Base-by-base conservation (phyloP, 2,329 filamentous ascomycete genomes). In the Talaromyces sp. region DNA sequence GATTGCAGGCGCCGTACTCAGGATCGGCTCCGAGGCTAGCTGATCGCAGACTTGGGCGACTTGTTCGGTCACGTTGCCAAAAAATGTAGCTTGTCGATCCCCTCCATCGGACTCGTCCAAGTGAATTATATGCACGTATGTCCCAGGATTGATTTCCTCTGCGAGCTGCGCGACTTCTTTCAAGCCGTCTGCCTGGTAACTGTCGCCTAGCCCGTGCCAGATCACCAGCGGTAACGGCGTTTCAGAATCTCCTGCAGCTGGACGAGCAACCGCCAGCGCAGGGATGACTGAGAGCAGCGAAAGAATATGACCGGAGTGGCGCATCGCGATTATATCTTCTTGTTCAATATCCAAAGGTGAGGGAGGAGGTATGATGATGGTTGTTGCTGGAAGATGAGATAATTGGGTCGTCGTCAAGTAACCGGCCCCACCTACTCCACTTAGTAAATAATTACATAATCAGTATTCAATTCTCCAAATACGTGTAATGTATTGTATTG, bases 31-130 rank as follows among this genome's bases (percentile, higher is more conserved):
- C 0, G 82, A 72, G 62, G 89, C 84, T 49, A 98, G 84, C 68
- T 88, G 86, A n/a, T 79, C 80, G 83, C 95, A 98, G 57, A 96
- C 91, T 64, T 82, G 73, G 44, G 83, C 83, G 62, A 98, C 75
- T 77, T 98, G 93, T 56, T 83, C 80, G 2, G 89, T 93, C 5
- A 97, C 80, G 77, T 97, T 96, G 73, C 95, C 95, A 70, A 96
- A 86, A 82, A 96, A 99, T 65, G 91, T 93, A 32, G 91, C 90
- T 60, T 85, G 86, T 55, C 90, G 88, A 81, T 99, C 95, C 66
- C 80, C 81, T 64, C 78, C 80, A 58, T 86, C 81, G 70, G 88
- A 84, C 51, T 85, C 83, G 73, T 84, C 86, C 19, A 97, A 80
- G 15, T 86, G 86, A 71, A 97, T 85, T 67, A 88, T 85, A 80